A percentile compares a stretch with the other conserved stretches of the same genome.
phyloP scores from a whole-genome alignment of 495 filamentous ascomycete species.

The Aspergillus panamensis region DNA sequence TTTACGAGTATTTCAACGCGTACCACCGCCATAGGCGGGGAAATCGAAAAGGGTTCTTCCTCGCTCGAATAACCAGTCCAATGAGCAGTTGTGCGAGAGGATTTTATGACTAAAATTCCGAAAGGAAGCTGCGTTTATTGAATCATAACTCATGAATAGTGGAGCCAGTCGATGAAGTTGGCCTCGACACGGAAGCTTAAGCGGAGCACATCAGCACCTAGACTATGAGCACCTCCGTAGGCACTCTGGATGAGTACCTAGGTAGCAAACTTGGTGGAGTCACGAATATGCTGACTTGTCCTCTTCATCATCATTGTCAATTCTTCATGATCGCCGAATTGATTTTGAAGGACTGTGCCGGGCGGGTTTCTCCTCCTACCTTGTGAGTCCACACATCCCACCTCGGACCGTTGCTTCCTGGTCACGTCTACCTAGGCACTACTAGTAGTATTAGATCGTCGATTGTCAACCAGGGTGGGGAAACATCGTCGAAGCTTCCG shows the following conservation, averaged over 20 bases:
- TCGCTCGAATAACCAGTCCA: background rate
- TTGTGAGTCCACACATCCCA: too few relatives aligned
- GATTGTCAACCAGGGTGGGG: too few relatives aligned
- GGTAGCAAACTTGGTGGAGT: too few relatives aligned
- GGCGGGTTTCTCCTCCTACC: too few relatives aligned
- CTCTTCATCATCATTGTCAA: background rate
- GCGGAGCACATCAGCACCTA: background rate
- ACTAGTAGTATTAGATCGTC: too few relatives aligned
- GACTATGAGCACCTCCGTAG: background rate
- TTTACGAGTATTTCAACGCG: too few relatives aligned
- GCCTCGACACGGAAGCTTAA: background rate
- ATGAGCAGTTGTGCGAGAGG: background rate
- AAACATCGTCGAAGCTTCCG: too few relatives aligned
- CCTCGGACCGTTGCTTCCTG: too few relatives aligned
- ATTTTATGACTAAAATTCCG: background rate
- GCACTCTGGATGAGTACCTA: background rate
- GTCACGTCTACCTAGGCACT: too few relatives aligned
- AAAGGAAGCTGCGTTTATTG: background rate
- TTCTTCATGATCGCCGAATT: too few relatives aligned
- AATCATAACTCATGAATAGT: background rate
- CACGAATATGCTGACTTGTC: background rate
- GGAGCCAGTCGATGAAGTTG: background rate
- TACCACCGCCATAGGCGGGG: too few relatives aligned
- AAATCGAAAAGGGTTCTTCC: background rate
- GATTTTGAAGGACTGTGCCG: too few relatives aligned